Percentiles rank a stretch among this genome's conserved stretches.
phyloP scores from a whole-genome alignment of 1,139 yeast species.

The Kluyveromyces sp. region DNA sequence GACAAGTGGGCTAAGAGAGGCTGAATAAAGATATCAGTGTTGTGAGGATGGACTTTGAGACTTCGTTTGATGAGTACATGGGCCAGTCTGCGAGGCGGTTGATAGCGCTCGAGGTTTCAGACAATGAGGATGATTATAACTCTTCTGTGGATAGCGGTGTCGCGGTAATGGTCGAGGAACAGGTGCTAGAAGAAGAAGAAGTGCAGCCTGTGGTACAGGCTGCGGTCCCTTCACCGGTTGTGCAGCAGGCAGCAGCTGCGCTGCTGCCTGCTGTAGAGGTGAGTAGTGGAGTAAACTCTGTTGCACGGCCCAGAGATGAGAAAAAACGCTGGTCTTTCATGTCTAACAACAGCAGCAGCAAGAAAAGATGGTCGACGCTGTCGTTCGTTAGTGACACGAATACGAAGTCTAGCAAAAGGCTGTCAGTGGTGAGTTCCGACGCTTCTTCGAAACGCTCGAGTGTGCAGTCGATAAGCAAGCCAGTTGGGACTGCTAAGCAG shows the following conservation, averaged over 20 bases:
- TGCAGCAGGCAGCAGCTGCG: background rate
- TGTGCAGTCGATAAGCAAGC: slow-evolving; percentile 7
- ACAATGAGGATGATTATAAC: slow-evolving; percentile 26
- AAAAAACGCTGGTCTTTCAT: slow-evolving; percentile 30
- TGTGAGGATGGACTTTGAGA: slow-evolving; percentile 13
- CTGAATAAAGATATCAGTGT: no score
- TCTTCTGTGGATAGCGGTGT: slow-evolving; percentile 11
- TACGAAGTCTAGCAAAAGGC: slow-evolving; percentile 8
- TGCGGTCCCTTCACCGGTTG: background rate
- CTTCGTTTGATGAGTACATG: slow-evolving; percentile 22
- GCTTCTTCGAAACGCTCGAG: slow-evolving; percentile 8
- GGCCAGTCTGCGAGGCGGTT: slow-evolving; percentile 19
- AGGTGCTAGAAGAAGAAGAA: background rate
- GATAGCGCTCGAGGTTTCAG: slow-evolving; percentile 30
- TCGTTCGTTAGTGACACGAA: slow-evolving; percentile 20
- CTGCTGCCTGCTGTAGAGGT: background rate
- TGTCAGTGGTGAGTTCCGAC: slow-evolving; percentile 11
- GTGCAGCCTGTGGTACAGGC: background rate
- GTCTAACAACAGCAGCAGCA: slow-evolving; percentile 23
- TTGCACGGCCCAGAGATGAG: slow-evolving; percentile 10
- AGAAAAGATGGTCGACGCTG: slow-evolving; percentile 30
- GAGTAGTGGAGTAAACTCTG: background rate
- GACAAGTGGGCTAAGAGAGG: no score
- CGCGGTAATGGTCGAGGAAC: background rate
- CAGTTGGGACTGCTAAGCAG: slow-evolving; percentile 11